These are phyloP conservation scores for Roridomyces roridus DNA, from an alignment of 768 basidiomycete species.

Conservation along the genomic window DNA sequence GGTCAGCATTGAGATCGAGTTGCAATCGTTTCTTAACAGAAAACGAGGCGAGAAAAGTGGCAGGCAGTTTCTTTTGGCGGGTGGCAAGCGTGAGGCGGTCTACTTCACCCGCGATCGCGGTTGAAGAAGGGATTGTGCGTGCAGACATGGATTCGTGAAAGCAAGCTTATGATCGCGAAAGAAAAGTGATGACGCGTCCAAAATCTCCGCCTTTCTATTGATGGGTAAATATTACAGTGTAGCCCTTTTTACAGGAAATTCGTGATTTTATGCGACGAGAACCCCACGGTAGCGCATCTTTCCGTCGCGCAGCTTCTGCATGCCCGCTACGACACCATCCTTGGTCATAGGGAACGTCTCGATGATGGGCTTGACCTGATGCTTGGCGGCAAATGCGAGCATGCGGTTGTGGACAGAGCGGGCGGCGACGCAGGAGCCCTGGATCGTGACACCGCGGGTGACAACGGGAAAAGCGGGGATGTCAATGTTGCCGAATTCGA, in stretches of 20 bases:
- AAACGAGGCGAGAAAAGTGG: constrained; percentile 12
- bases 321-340: constrained; percentile 28
- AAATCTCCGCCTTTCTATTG: too few relatives aligned
- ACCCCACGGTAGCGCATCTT: too few relatives aligned
- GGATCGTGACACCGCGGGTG: constrained; percentile 5
- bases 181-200: too few relatives aligned
- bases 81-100: constrained; percentile 4
- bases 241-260: too few relatives aligned
- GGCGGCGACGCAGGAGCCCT: constrained; percentile 22
- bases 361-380: constrained; percentile 34
- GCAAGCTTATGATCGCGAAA: too few relatives aligned
- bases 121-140: constrained; percentile 7
- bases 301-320: constrained; percentile 16
- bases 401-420: constrained; percentile 29
- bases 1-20: constrained; percentile 5
- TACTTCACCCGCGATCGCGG: constrained; percentile 11
- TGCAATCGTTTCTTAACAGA: constrained; percentile 10
- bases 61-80: constrained; percentile 14
- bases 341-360: constrained; percentile 38
- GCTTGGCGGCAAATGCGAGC: constrained; percentile 39
- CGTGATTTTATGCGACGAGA: too few relatives aligned
- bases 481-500: neutral
- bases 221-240: too few relatives aligned
- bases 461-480: constrained; percentile 13
- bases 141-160: too few relatives aligned